Evolutionary conservation across 2,329 filamentous ascomycete genomes (phyloP).

Genomic region (Cercospora berteroae): DNA sequence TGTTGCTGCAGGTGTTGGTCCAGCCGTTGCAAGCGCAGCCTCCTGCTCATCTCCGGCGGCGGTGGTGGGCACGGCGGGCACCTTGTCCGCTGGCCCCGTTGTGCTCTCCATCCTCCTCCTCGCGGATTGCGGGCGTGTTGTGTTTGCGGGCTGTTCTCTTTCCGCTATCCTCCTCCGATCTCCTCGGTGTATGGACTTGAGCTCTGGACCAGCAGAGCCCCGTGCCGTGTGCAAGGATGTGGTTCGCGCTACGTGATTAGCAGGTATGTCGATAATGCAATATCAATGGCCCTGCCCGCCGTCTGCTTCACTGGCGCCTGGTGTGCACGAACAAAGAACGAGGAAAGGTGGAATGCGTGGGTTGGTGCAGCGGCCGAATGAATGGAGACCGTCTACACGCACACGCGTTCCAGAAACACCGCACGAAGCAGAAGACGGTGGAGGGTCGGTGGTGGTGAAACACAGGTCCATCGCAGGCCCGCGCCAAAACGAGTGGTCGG

Average conservation of each 20-base stretch:
- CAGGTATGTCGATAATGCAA: not conserved
- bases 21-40: not conserved
- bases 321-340: constrained; percentile 1
- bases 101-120: not conserved
- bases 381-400: constrained; percentile 6
- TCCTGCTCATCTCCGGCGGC: not conserved
- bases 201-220: constrained; percentile 14
- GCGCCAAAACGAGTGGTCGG: not conserved
- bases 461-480: not conserved
- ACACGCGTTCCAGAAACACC: not conserved
- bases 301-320: not conserved
- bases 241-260: not conserved
- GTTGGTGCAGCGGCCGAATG: constrained; percentile 2
- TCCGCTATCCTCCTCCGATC: not conserved
- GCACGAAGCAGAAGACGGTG: not conserved
- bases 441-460: not conserved
- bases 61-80: not conserved
- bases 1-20: not conserved
- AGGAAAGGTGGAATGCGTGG: not conserved
- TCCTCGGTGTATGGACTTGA: not conserved
- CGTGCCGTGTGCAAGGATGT: constrained; percentile 7
- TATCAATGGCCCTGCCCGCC: not conserved
- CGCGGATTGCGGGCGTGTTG: not conserved
- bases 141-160: not conserved
- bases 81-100: not conserved